Percentiles rank a stretch among this genome's conserved stretches.
phyloP scores from a whole-genome alignment of 139 green algal genomes.

The Mesostigma viride region DNA sequence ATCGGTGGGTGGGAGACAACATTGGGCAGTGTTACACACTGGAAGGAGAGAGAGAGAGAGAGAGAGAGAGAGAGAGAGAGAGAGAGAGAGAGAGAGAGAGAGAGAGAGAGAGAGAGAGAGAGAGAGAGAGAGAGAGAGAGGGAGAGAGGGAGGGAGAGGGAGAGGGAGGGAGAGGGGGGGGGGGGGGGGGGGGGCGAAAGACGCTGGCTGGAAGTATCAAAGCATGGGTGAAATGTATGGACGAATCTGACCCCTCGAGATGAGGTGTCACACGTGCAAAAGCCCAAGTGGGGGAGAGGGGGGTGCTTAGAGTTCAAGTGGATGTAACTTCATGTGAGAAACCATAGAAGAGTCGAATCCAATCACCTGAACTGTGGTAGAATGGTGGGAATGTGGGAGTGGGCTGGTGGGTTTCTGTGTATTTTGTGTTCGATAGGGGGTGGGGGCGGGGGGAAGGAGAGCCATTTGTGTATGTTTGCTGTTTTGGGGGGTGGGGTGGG shows the following conservation, averaged over 20 bases:
- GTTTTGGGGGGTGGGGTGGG: too few relatives aligned
- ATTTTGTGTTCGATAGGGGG: neutral
- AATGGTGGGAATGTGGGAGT: neutral
- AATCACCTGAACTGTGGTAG: neutral
- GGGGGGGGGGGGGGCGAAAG: too few relatives aligned
- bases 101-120: too few relatives aligned
- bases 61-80: neutral
- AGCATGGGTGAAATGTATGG: too few relatives aligned
- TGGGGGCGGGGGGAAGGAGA: neutral
- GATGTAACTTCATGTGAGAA: neutral
- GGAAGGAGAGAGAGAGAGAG: neutral
- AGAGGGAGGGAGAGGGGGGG: too few relatives aligned
- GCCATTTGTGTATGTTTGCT: neutral
- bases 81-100: neutral
- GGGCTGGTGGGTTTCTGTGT: neutral
- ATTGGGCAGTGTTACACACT: neutral
- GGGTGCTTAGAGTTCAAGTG: neutral
- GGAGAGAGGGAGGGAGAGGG: too few relatives aligned
- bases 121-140: too few relatives aligned
- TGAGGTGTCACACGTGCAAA: too few relatives aligned
- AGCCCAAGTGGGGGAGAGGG: too few relatives aligned
- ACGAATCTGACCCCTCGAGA: too few relatives aligned
- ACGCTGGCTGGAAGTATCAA: too few relatives aligned
- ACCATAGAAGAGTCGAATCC: too few relatives aligned
- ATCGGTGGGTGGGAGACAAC: constrained; percentile 2